Base-by-base conservation (phyloP, 306 rosid species). In the Cyclanthera cordifolia region DNA sequence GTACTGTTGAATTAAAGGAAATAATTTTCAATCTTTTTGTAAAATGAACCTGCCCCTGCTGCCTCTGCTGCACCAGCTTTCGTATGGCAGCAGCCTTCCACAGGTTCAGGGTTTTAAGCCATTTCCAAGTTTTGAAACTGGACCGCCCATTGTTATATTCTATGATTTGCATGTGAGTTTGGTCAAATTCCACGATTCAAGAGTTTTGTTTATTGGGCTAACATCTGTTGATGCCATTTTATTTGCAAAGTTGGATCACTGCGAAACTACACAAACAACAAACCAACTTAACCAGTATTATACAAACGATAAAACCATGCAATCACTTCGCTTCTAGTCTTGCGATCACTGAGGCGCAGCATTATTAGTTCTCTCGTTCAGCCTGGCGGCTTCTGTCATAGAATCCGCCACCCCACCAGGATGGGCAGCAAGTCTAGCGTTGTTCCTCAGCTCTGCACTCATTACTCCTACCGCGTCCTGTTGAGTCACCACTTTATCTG, bases 341-440 rank as follows among this genome's bases (percentile, higher is more conserved):
- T 47, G 19, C 48, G 25, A 27, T 17, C 47, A 19, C 16, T 20
- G n/a, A 32, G n/a, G 28, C 5, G 17, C 69, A 41, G 13, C 32
- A 9, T 19, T 63, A 19, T 4, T 28, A 39, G 12, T 28, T n/a
- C 11, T 61, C 77, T 87, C 81, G 32, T 87, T 89, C n/a, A 87
- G 87, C 79, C 76, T 87, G 5, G 93, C 89, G 28, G 96, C 90
- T 3, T 88, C 85, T 0, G 84, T 74, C 17, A 89, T 79, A 0
- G 93, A 76, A 19, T 87, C 89, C 3, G 88, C 96, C 4, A 85
- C 87, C 3, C 98, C 93, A 3, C 96, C 90, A 0, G 80, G 89
- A 50, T 78, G 74, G 1, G 78, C 79, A 0, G 60, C 23, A 2
- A 73, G 70, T 9, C 49, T 78, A 0, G 85, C 84, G 52, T 67